phyloP scores from a whole-genome alignment of 1,284 basidiomycete genomes.

The Chalciporus sp. region DNA sequence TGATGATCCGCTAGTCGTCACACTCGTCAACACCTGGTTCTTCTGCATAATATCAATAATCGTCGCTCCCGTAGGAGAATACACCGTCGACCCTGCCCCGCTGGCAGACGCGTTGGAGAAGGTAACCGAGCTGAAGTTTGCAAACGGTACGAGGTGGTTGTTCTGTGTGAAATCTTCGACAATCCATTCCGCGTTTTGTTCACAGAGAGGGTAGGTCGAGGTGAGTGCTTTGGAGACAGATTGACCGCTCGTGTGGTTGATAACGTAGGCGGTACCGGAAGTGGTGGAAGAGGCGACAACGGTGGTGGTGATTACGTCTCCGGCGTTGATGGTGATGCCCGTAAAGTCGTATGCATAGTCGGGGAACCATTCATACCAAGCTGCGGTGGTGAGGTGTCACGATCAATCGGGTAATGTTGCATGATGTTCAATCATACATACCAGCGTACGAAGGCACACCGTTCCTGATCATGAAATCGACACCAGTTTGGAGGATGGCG shows the following conservation, averaged over 20 bases:
- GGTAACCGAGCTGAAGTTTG: constrained; percentile 20
- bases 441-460: constrained; percentile 11
- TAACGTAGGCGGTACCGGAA: constrained; percentile 17
- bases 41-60: constrained; percentile 21
- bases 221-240: constrained; percentile 2
- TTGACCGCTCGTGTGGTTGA: constrained; percentile 19
- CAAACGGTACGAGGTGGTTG: constrained; percentile 3
- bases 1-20: constrained; percentile 2
- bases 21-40: constrained; percentile 11
- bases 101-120: constrained; percentile 19
- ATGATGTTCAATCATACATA: not conserved
- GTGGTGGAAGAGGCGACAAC: constrained; percentile 21
- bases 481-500: constrained; percentile 23
- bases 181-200: constrained; percentile 27
- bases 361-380: constrained; percentile 1
- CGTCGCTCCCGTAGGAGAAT: constrained; percentile 14
- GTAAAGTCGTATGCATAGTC: constrained; percentile 14
- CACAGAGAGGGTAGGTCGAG: constrained; percentile 23
- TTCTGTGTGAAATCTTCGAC: constrained; percentile 20
- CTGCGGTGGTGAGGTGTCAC: not conserved
- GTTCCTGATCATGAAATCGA: constrained; percentile 13
- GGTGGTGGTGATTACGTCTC: constrained; percentile 16
- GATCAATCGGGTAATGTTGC: not conserved
- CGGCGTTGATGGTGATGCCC: constrained; percentile 14
- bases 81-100: constrained; percentile 1